Conservation (phyloP, 371 early-diverging fungal species). For the Apophysomyces variabilis region DNA sequence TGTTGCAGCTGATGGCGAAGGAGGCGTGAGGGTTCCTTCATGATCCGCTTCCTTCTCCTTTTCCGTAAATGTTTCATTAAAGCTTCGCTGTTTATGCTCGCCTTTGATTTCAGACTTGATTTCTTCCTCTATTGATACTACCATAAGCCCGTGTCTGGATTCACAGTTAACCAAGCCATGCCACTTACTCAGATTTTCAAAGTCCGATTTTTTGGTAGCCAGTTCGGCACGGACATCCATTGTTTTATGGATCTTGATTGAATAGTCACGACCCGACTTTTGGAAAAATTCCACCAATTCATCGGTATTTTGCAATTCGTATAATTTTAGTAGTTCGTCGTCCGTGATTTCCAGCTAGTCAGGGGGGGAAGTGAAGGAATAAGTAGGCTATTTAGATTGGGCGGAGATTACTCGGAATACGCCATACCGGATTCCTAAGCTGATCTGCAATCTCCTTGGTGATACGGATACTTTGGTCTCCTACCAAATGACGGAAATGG, state of each 20-base stretch:
- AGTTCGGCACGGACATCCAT: slow-evolving; percentile 23
- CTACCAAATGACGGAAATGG: slow-evolving; percentile 49
- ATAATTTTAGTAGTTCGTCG: slow-evolving; percentile 32
- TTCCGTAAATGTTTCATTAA: neutral
- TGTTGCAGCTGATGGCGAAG: neutral
- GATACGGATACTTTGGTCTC: slow-evolving; percentile 44
- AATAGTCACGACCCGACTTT: slow-evolving; percentile 37
- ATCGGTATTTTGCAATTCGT: slow-evolving; percentile 37
- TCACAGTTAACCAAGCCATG: neutral
- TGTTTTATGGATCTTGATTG: slow-evolving; percentile 50
- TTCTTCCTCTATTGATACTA: slow-evolving; percentile 1
- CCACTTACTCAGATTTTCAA: slow-evolving; percentile 12
- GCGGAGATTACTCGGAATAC: neutral
- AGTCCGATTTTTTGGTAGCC: neutral
- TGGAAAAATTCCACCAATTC: slow-evolving; percentile 51
- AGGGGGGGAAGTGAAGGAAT: neutral
- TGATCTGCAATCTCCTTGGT: slow-evolving; percentile 29
- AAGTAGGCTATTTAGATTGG: neutral
- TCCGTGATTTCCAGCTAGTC: slow-evolving; percentile 36
- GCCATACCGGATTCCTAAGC: slow-evolving; percentile 36
- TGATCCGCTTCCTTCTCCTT: neutral
- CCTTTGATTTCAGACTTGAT: neutral
- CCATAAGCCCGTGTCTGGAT: no score
- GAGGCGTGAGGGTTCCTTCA: neutral
- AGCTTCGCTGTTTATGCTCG: neutral